Percentiles rank a stretch among this genome's conserved stretches.
Evolutionary conservation across 768 basidiomycete genomes (phyloP).

Genomic region (Boletus subparvulus): DNA sequence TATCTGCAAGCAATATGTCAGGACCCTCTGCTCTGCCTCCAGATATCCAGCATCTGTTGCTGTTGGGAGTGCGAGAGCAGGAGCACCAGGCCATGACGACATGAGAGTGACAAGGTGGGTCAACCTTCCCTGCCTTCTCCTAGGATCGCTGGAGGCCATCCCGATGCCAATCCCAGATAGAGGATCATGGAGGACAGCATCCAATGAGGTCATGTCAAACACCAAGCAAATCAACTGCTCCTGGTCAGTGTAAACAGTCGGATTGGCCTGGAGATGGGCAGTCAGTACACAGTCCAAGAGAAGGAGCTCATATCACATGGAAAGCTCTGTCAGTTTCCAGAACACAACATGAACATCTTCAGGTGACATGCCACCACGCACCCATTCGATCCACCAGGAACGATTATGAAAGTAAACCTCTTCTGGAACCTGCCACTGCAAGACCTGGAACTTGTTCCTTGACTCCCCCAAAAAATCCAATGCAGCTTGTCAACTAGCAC

Average conservation of each 20-base stretch:
- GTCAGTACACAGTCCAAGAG: background rate
- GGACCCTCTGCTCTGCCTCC: background rate
- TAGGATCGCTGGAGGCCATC: background rate
- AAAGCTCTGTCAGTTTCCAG: background rate
- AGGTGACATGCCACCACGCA: background rate
- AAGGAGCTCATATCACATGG: background rate
- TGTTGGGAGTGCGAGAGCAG: background rate
- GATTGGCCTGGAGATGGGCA: background rate
- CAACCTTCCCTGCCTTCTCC: background rate
- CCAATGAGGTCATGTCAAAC: too few relatives aligned
- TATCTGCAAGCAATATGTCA: background rate
- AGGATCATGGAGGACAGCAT: background rate
- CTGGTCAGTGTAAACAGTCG: too few relatives aligned
- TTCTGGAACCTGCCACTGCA: background rate
- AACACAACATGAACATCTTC: background rate
- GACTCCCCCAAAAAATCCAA: background rate
- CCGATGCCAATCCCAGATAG: background rate
- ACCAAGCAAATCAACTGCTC: background rate
- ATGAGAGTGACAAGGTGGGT: background rate
- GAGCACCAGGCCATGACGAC: background rate
- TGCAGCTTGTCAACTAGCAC: background rate
- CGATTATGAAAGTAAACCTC: background rate
- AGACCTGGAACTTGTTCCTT: background rate
- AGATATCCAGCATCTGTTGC: background rate
- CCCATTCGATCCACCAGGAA: background rate